A percentile compares a stretch with the other conserved stretches of the same genome.
phyloP scores from a whole-genome alignment of 495 filamentous ascomycete species.

The Hypoxylon lienhwacheense region DNA sequence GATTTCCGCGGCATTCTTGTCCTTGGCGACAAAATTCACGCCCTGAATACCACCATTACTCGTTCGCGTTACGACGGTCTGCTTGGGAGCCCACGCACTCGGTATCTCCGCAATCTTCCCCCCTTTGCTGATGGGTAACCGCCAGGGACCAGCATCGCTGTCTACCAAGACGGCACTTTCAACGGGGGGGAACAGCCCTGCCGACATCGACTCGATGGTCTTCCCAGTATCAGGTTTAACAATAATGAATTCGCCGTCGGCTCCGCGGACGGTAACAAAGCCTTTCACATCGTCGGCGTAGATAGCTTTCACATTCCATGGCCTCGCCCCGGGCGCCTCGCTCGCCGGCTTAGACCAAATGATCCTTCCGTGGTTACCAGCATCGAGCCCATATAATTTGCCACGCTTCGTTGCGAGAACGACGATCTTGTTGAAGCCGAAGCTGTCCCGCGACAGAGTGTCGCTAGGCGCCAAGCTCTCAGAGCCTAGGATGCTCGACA shows the following conservation, averaged over 20 bases:
- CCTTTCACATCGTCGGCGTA: constrained; percentile 57
- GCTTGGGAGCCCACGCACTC: constrained; percentile 44
- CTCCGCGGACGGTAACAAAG: constrained; percentile 58
- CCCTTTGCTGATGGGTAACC: constrained; percentile 52
- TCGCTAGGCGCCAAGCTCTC: constrained; percentile 53
- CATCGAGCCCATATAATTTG: constrained; percentile 75
- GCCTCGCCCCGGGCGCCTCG: constrained; percentile 52
- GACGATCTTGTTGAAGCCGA: constrained; percentile 82
- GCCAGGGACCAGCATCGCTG: constrained; percentile 50
- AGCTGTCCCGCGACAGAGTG: constrained; percentile 67
- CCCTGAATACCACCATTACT: constrained; percentile 64
- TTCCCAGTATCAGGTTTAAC: constrained; percentile 61
- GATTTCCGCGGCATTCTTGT: constrained; percentile 48
- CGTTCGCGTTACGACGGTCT: constrained; percentile 64
- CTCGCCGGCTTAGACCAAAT: constrained; percentile 70
- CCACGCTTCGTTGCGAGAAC: constrained; percentile 81
- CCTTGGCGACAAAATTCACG: constrained; percentile 50
- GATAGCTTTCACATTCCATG: constrained; percentile 72
- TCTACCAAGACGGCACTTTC: constrained; percentile 55
- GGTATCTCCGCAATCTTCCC: constrained; percentile 49
- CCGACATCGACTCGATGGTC: constrained; percentile 47
- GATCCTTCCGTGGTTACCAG: constrained; percentile 72
- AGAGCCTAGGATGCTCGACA: constrained; percentile 67
- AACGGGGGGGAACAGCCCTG: constrained; percentile 42
- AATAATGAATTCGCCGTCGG: constrained; percentile 59